phyloP scores from a whole-genome alignment of 2,329 filamentous ascomycete genomes.

The Stagonosporopsis chrysanthemi region DNA sequence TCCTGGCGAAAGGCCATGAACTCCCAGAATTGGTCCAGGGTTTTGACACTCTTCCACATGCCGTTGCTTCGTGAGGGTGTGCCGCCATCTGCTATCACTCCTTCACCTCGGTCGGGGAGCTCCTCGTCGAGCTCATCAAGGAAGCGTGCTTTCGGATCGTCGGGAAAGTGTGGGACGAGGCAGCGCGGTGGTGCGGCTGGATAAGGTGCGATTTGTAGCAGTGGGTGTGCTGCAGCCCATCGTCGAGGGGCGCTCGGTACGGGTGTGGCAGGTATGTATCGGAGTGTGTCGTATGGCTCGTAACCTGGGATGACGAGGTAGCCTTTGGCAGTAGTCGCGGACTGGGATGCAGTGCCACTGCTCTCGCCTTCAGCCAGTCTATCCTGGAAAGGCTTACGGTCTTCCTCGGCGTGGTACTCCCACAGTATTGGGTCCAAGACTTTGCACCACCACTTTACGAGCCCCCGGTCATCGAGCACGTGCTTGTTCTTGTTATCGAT shows the following conservation, averaged over 20 bases:
- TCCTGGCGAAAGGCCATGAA: slow-evolving; percentile 97
- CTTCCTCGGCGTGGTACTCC: slow-evolving; percentile 55
- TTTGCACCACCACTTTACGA: slow-evolving; percentile 96
- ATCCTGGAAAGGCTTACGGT: slow-evolving; percentile 41
- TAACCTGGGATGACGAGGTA: slow-evolving; percentile 89
- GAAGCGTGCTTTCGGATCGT: slow-evolving; percentile 93
- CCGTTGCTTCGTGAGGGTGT: slow-evolving; percentile 63
- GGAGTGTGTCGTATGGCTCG: slow-evolving; percentile 79
- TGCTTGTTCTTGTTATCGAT: slow-evolving; percentile 86
- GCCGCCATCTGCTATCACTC: slow-evolving; percentile 48
- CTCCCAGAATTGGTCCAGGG: slow-evolving; percentile 95
- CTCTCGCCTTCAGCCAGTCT: slow-evolving; percentile 39
- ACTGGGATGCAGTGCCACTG: slow-evolving; percentile 24
- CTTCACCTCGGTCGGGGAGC: slow-evolving; percentile 62
- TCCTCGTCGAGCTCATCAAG: slow-evolving; percentile 89
- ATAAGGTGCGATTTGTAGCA: slow-evolving; percentile 74
- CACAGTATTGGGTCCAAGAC: slow-evolving; percentile 79
- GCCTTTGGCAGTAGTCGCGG: slow-evolving; percentile 64
- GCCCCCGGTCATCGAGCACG: slow-evolving; percentile 84
- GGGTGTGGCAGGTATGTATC: slow-evolving; percentile 71
- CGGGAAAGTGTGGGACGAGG: slow-evolving; percentile 88
- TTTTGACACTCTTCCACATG: slow-evolving; percentile 83
- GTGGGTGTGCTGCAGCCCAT: slow-evolving; percentile 71
- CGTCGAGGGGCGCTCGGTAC: slow-evolving; percentile 50
- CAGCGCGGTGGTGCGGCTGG: slow-evolving; percentile 78